Evolutionary conservation across 371 early-diverging fungal species (phyloP).

Genomic region (Nematocida parisii): DNA sequence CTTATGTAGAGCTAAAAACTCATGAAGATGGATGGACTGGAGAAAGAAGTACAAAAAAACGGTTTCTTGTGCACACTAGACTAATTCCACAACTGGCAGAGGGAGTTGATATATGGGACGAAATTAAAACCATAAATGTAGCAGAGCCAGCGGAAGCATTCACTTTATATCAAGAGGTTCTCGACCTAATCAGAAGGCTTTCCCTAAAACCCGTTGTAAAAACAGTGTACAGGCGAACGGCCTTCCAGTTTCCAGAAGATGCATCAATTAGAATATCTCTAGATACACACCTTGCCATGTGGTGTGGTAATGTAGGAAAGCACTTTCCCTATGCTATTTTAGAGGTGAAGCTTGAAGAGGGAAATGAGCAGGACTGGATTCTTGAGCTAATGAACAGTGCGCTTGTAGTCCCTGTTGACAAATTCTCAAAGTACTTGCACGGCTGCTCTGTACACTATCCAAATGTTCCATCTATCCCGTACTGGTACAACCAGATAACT

Average conservation of each 20-base stretch:
- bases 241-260: conserved; percentile 96
- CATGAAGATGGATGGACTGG: conserved; percentile 92
- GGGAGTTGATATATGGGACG: conserved; percentile 78
- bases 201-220: conserved; percentile 80
- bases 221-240: conserved; percentile 94
- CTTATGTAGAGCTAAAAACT: conserved; percentile 91
- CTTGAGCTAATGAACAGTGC: conserved; percentile 79
- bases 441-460: conserved; percentile 86
- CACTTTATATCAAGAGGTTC: conserved; percentile 77
- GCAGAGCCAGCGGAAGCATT: conserved; percentile 75
- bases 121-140: conserved; percentile 74
- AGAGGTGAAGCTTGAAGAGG: conserved; percentile 93
- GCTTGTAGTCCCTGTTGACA: conserved; percentile 88
- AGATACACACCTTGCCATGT: conserved; percentile 91
- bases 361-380: conserved; percentile 87
- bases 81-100: conserved; percentile 78
- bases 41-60: conserved; percentile 80
- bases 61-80: conserved; percentile 88
- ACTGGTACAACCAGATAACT: conserved; percentile 91
- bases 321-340: conserved; percentile 92
- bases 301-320: conserved; percentile 78
- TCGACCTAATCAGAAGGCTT: conserved; percentile 75
- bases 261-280: conserved; percentile 91
- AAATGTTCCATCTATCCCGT: conserved; percentile 83
- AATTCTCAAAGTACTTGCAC: conserved; percentile 95